Conservation (phyloP, 2,329 filamentous ascomycete species). For the Fusarium buharicum region DNA sequence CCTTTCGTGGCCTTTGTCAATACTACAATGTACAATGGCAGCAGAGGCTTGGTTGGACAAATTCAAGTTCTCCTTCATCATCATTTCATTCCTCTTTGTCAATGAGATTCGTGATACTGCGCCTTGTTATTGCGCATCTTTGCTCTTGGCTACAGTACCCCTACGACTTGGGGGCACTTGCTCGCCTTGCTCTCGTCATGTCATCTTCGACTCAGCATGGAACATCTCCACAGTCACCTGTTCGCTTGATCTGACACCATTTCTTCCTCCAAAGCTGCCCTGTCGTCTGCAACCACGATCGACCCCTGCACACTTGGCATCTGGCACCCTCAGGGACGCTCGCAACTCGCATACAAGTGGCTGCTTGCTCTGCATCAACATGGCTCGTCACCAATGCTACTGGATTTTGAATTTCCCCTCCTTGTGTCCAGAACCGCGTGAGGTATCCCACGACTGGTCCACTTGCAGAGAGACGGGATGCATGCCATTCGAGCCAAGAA, state of each 20-base stretch:
- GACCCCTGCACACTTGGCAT: slow-evolving; percentile 35
- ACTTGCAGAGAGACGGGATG: slow-evolving; percentile 32
- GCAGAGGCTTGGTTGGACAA: slow-evolving; percentile 24
- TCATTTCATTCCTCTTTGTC: slow-evolving; percentile 19
- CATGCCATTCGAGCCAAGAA: slow-evolving; percentile 34
- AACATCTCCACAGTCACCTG: slow-evolving; percentile 39
- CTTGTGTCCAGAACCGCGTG: slow-evolving; percentile 29
- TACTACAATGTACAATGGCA: slow-evolving; percentile 29
- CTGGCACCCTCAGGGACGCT: slow-evolving; percentile 18
- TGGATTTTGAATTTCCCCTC: slow-evolving; percentile 32
- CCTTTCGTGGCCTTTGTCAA: slow-evolving; percentile 16
- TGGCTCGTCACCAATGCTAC: slow-evolving; percentile 11
- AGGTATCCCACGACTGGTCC: slow-evolving; percentile 26
- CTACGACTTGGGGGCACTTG: slow-evolving; percentile 38
- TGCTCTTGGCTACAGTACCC: slow-evolving; percentile 20
- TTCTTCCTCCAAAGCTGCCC: slow-evolving; percentile 14
- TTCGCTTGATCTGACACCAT: slow-evolving; percentile 31
- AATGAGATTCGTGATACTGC: slow-evolving; percentile 5
- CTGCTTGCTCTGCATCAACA: slow-evolving; percentile 33
- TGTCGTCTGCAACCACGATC: slow-evolving; percentile 31
- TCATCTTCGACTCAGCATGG: slow-evolving; percentile 17
- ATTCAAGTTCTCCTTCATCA: slow-evolving; percentile 24
- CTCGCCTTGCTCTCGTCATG: slow-evolving; percentile 15
- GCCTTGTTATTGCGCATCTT: slow-evolving; percentile 12
- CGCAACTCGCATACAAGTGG: slow-evolving; percentile 23